Conservation (phyloP, 2,329 filamentous ascomycete genomes). For the Nothophaeocryptopus gaeumannii region DNA sequence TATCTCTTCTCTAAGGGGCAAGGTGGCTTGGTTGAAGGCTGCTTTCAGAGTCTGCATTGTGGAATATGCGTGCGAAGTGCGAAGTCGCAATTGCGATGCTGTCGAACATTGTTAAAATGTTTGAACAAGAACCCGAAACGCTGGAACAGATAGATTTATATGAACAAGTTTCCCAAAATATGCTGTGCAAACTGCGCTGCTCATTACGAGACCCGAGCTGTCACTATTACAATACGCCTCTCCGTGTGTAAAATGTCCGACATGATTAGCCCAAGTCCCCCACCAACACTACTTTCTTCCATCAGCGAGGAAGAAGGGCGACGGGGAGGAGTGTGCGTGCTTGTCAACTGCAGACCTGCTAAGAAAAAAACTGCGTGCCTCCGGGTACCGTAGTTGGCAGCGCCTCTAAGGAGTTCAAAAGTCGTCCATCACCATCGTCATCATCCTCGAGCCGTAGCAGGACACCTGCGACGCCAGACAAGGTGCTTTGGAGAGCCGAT, state of each 20-base stretch:
- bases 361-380: slow-evolving; percentile 18
- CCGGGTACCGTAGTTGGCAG: slow-evolving; percentile 17
- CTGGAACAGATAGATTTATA: background rate
- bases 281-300: no score
- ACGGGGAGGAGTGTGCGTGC: slow-evolving; percentile 2
- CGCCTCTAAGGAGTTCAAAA: slow-evolving; percentile 3
- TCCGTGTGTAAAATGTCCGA: slow-evolving; percentile 17
- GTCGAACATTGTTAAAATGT: no score
- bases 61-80: no score
- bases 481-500: no score
- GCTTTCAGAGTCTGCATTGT: no score
- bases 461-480: no score
- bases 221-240: slow-evolving; percentile 20
- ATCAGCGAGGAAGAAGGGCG: no score
- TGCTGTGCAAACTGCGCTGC: slow-evolving; percentile 20
- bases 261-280: slow-evolving; percentile 8
- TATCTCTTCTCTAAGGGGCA: no score
- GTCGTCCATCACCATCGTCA: slow-evolving; percentile 9
- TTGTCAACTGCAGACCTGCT: slow-evolving; percentile 16
- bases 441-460: slow-evolving; percentile 4
- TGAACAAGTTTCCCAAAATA: slow-evolving; percentile 15
- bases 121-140: no score
- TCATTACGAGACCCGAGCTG: slow-evolving; percentile 18
- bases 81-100: no score
- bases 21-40: no score